phyloP scores from a whole-genome alignment of 1,284 basidiomycete genomes.

The Sporisorium exsertum region DNA sequence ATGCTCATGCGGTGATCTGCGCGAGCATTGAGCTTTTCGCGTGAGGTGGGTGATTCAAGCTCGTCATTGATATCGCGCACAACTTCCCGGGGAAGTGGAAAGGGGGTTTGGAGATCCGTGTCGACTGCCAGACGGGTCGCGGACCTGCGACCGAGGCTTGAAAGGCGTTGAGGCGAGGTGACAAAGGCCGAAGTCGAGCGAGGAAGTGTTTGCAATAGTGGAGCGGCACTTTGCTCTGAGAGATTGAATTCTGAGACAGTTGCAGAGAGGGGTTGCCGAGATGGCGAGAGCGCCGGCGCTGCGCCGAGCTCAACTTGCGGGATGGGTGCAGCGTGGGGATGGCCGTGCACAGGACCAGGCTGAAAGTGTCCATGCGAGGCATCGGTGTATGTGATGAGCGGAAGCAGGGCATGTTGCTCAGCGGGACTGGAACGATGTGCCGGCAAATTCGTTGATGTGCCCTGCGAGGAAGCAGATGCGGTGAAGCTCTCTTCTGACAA shows the following conservation, averaged over 20 bases:
- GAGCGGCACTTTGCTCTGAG: background rate
- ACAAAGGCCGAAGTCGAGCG: conserved; percentile 15
- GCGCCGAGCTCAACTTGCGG: too few relatives aligned
- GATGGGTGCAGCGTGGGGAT: background rate
- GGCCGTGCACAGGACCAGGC: background rate
- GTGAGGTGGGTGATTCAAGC: conserved; percentile 22
- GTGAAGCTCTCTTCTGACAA: background rate
- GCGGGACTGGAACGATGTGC: background rate
- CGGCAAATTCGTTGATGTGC: background rate
- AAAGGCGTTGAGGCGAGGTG: conserved; percentile 32
- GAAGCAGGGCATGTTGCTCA: background rate
- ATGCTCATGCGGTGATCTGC: conserved; percentile 44
- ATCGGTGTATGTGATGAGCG: conserved; percentile 9
- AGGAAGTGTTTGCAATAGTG: background rate
- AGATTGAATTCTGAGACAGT: background rate
- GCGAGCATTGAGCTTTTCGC: conserved; percentile 6
- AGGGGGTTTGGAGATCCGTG: background rate
- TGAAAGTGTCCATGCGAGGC: background rate
- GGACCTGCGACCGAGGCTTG: conserved; percentile 25
- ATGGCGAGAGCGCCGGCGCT: background rate
- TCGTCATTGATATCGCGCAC: conserved; percentile 34
- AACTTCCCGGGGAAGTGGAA: conserved; percentile 4
- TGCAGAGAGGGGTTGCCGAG: background rate
- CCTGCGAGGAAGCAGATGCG: background rate
- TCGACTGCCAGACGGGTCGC: conserved; percentile 8